Evolutionary conservation across 2,329 filamentous ascomycete genomes (phyloP).

Genomic region (Aspergillus quadrilineatus): DNA sequence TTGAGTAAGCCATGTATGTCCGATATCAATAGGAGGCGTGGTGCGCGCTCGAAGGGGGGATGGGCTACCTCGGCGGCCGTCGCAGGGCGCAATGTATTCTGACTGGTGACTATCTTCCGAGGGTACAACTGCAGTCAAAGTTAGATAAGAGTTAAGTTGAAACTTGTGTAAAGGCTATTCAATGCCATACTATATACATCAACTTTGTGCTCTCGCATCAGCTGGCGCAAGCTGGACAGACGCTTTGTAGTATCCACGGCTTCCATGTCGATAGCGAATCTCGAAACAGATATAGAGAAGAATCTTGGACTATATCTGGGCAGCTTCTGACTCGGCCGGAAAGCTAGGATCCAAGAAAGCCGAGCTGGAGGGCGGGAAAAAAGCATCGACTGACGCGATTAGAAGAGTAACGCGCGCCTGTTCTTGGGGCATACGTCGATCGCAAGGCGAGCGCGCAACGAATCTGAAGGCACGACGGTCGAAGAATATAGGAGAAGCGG

Average conservation of each 20-base stretch:
- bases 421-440: slow-evolving; percentile 15
- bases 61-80: slow-evolving; percentile 70
- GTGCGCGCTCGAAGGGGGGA: not conserved
- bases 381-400: slow-evolving; percentile 32
- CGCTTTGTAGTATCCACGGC: slow-evolving; percentile 75
- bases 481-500: not conserved
- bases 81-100: slow-evolving; percentile 96
- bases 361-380: slow-evolving; percentile 32
- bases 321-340: slow-evolving; percentile 29
- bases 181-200: slow-evolving; percentile 78
- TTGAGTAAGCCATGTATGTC: slow-evolving; percentile 17
- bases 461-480: slow-evolving; percentile 10
- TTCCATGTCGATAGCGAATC: slow-evolving; percentile 63
- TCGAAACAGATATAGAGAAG: slow-evolving; percentile 39
- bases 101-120: slow-evolving; percentile 97
- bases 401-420: slow-evolving; percentile 18
- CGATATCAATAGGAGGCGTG: slow-evolving; percentile 8
- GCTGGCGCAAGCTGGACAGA: slow-evolving; percentile 70
- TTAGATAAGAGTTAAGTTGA: not conserved
- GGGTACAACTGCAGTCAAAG: slow-evolving; percentile 68
- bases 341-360: slow-evolving; percentile 29
- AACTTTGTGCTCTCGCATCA: slow-evolving; percentile 84
- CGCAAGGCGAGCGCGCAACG: slow-evolving; percentile 12
- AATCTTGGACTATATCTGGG: slow-evolving; percentile 32
- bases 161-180: slow-evolving; percentile 14